Base-by-base conservation (phyloP, 345 rosid species). In the Jatropha curcas region DNA sequence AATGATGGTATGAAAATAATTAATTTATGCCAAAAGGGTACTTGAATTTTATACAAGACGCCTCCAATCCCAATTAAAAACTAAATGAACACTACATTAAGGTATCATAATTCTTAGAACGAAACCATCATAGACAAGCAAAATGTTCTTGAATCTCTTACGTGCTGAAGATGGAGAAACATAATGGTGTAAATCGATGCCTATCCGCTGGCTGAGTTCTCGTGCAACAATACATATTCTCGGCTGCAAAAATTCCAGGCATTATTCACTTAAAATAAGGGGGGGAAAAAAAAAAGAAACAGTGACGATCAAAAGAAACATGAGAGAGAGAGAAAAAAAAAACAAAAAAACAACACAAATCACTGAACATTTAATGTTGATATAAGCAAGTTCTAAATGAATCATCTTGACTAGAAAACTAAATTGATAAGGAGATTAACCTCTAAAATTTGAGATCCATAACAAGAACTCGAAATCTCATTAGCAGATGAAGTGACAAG, bases 141-240 rank as follows among this genome's bases (percentile, higher is more conserved):
- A 34, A 60, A 55, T 30, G 20, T 61, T 63, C 60, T 24, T 20
- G 10, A 12, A 7, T 43, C 56, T 70, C 43, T 37, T 33, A n/a
- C 11, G 11, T 9, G 65, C 37, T 16, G 76, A 66, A 46, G 73
- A 25, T 53, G 46, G 60, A 58, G 46, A 46, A 65, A n/a, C 65
- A 68, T 48, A 28, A 14, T 35, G 41, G 28, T 45, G 67, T 67
- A 37, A 3, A 16, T 2, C 35, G 33, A 59, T 16, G 60, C 51
- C 64, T 27, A 30, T 84, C 85, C 84, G 50, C 28, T 65, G 6
- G 81, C 79, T 0, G 97, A 89, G 83, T 88, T 87, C 83, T 91
- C 98, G 65, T 93, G 97, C 85, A 93, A 67, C 22, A 89, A 65
- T 57, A 88, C 97, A 25, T 93, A 90, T 71, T 88, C 97, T 58